phyloP scores from a whole-genome alignment of 2,329 filamentous ascomycete species.

The Fusarium irregulare region DNA sequence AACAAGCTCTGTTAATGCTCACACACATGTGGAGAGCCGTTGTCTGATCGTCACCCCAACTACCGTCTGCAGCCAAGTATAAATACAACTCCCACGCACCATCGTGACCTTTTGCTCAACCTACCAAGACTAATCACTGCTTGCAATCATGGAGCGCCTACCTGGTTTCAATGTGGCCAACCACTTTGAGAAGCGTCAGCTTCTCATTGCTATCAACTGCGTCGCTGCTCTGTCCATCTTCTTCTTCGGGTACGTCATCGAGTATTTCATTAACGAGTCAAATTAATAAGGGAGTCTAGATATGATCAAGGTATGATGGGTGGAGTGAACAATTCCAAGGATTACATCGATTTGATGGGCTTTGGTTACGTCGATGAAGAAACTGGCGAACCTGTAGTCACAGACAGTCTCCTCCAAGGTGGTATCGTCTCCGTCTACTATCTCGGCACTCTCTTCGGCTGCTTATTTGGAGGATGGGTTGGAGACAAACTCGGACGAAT shows the following conservation, averaged over 20 bases:
- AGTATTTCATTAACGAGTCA: rapidly evolving
- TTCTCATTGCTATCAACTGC: constrained; percentile 43
- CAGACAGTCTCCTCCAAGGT: constrained; percentile 36
- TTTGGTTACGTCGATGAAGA: constrained; percentile 39
- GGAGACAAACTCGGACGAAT: constrained; percentile 38
- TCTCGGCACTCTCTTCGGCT: constrained; percentile 41
- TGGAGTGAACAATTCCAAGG: constrained; percentile 32
- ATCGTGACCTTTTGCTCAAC: not conserved
- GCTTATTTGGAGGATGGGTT: constrained; percentile 33
- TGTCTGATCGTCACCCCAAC: constrained; percentile 13
- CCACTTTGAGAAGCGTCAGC: constrained; percentile 40
- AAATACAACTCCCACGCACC: constrained; percentile 18
- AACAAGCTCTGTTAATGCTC: not conserved
- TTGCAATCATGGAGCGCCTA: constrained; percentile 26
- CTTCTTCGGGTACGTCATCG: constrained; percentile 41
- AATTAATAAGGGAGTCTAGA: not conserved
- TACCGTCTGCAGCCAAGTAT: constrained; percentile 5
- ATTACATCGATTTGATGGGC: constrained; percentile 41
- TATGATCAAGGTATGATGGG: constrained; percentile 42
- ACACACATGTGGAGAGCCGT: constrained; percentile 4
- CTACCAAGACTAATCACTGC: not conserved
- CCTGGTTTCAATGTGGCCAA: constrained; percentile 35
- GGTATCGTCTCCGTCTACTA: constrained; percentile 43
- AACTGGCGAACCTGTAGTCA: constrained; percentile 34
- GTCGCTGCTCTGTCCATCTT: constrained; percentile 42